Conservation (phyloP, 352 stramenopile species). For the Phytopythium kandeliae region DNA sequence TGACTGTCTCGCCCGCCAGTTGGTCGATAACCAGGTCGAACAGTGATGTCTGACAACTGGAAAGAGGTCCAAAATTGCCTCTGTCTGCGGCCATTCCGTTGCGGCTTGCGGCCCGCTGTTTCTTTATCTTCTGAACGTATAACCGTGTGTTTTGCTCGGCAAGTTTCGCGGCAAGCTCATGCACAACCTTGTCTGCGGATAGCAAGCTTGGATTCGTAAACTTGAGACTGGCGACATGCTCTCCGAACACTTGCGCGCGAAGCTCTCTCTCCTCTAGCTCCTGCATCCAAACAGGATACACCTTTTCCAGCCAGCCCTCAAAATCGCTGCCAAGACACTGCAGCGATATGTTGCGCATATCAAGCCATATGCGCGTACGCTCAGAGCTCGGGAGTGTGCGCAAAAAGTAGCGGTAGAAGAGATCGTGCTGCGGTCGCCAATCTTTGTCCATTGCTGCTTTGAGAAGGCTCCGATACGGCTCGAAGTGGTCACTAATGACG, state of each 20-base stretch:
- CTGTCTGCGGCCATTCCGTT: constrained; percentile 1
- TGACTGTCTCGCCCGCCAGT: constrained; percentile 26
- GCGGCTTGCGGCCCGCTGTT: constrained; percentile 9
- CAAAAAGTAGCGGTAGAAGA: constrained; percentile 67
- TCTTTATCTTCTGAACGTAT: constrained; percentile 56
- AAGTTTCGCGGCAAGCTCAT: constrained; percentile 45
- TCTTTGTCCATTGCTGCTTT: constrained; percentile 13
- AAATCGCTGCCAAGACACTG: constrained; percentile 45
- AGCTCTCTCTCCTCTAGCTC: constrained; percentile 62
- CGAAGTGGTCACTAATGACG: constrained; percentile 21
- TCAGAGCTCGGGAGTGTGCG: constrained; percentile 23
- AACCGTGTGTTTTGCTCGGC: constrained; percentile 52
- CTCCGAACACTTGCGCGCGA: constrained; percentile 48
- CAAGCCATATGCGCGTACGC: constrained; percentile 41
- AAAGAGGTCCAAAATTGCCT: background rate
- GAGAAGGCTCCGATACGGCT: constrained; percentile 23
- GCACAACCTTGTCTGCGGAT: constrained; percentile 16
- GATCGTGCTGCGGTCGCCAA: constrained; percentile 59
- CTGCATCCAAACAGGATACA: constrained; percentile 72
- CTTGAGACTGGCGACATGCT: constrained; percentile 51
- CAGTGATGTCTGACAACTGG: constrained; percentile 12
- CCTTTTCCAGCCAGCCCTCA: constrained; percentile 61
- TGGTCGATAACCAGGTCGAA: constrained; percentile 24
- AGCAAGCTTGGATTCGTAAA: constrained; percentile 47
- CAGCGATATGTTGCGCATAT: constrained; percentile 32